phyloP scores from a whole-genome alignment of 139 green algal genomes.

The Tetraselmis striata region DNA sequence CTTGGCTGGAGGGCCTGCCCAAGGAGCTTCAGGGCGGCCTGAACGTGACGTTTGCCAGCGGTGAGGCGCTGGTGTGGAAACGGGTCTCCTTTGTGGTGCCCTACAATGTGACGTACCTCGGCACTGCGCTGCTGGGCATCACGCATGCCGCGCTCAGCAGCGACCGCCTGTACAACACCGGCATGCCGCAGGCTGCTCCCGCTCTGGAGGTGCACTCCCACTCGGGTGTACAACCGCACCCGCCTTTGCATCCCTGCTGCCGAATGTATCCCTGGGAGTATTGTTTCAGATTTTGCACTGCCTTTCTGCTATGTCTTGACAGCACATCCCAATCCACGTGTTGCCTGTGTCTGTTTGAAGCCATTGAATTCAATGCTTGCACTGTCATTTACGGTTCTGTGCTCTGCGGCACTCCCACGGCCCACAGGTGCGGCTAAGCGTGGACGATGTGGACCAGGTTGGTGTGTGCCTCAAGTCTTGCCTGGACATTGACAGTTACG shows the following conservation, averaged over 20 bases:
- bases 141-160: neutral
- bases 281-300: no score
- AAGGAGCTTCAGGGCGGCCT: neutral
- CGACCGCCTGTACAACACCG: neutral
- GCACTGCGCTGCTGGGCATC: neutral
- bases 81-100: neutral
- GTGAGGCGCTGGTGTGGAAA: neutral
- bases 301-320: no score
- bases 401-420: no score
- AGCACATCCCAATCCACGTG: no score
- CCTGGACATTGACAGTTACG: neutral
- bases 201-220: neutral
- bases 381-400: no score
- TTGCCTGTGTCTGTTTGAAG: no score
- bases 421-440: neutral
- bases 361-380: no score
- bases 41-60: neutral
- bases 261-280: no score
- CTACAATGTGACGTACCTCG: neutral
- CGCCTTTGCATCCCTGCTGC: no score
- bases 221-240: no score
- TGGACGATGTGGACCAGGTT: neutral
- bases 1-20: neutral
- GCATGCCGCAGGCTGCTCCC: neutral
- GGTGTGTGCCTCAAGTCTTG: neutral